Evolutionary conservation across 352 stramenopile genomes (phyloP).

Genomic region (Pythium volutum): DNA sequence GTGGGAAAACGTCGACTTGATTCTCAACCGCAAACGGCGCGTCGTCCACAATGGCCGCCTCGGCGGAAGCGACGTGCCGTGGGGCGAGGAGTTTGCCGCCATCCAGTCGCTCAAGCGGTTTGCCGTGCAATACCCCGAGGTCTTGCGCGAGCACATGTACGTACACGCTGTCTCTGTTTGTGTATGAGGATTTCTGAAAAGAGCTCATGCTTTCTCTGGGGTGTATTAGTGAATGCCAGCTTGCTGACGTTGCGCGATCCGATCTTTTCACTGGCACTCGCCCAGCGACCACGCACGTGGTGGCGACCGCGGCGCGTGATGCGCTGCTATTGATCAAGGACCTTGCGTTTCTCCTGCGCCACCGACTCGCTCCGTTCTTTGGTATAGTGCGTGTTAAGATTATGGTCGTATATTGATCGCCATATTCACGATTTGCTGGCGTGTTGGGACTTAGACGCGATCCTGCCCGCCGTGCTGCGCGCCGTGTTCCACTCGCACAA

Average conservation of each 20-base stretch:
- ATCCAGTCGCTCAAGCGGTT: slow-evolving; percentile 72
- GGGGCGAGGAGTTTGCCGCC: slow-evolving; percentile 55
- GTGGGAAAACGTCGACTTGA: slow-evolving; percentile 56
- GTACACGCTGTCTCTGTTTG: slow-evolving; percentile 3
- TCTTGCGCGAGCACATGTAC: slow-evolving; percentile 58
- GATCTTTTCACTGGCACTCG: too few species aligned
- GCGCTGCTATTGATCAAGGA: slow-evolving; percentile 55
- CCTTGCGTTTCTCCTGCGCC: slow-evolving; percentile 49
- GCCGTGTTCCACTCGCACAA: slow-evolving; percentile 52
- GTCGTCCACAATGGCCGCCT: slow-evolving; percentile 40
- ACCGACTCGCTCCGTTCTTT: slow-evolving; percentile 46
- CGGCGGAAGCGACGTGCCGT: slow-evolving; percentile 44
- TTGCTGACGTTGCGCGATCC: slow-evolving; percentile 22
- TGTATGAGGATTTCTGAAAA: too few species aligned
- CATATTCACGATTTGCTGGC: background rate
- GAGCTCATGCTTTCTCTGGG: too few species aligned
- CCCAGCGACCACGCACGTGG: background rate
- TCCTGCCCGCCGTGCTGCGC: slow-evolving; percentile 39
- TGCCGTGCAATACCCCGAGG: slow-evolving; percentile 41
- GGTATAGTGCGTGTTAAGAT: too few species aligned
- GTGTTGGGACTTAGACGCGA: too few species aligned
- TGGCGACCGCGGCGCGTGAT: slow-evolving; percentile 28
- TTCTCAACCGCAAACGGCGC: slow-evolving; percentile 50
- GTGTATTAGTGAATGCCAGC: slow-evolving; percentile 19
- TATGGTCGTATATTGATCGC: too few species aligned